Percentiles rank a stretch among this genome's conserved stretches.
phyloP scores from a whole-genome alignment of 1,139 yeast genomes.

The Ogataea hybrid region DNA sequence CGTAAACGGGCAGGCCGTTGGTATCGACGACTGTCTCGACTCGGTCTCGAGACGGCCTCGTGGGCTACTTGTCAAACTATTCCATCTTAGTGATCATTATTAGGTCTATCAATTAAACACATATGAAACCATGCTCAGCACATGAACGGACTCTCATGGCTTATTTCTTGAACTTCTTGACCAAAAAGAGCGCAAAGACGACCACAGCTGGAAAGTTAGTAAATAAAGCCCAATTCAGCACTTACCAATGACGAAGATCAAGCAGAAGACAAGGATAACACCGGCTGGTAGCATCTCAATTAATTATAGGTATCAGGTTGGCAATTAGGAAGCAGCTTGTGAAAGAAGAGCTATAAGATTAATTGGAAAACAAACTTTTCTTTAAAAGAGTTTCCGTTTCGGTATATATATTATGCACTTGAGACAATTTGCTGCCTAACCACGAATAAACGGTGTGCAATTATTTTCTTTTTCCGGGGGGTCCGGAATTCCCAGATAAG shows the following conservation, averaged over 20 bases:
- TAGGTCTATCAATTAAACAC: constrained; percentile 11
- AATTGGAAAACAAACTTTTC: constrained; percentile 12
- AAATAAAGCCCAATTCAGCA: constrained; percentile 1
- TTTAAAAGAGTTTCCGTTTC: constrained; percentile 7
- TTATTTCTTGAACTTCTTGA: constrained; percentile 34
- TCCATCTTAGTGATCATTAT: constrained; percentile 5
- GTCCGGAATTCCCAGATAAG: constrained; percentile 6
- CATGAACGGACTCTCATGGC: constrained; percentile 5
- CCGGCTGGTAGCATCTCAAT: constrained; percentile 37
- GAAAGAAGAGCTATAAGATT: constrained; percentile 9
- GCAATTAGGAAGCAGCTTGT: constrained; percentile 7
- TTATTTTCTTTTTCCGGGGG: constrained; percentile 12
- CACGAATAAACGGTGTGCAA: constrained; percentile 3
- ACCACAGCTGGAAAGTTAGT: constrained; percentile 23
- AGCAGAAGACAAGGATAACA: constrained; percentile 37
- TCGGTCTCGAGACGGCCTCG: neutral
- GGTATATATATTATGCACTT: constrained; percentile 9
- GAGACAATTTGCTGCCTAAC: constrained; percentile 7
- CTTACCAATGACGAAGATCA: constrained; percentile 35
- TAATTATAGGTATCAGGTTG: constrained; percentile 8
- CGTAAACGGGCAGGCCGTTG: too few species aligned
- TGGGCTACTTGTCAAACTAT: neutral
- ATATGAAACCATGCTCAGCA: constrained; percentile 5
- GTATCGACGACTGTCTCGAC: too few species aligned
- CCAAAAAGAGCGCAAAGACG: constrained; percentile 26